Percentiles rank a stretch among this genome's conserved stretches.
Conservation (phyloP, 345 rosid genomes). For the Dimocarpus longan region DNA sequence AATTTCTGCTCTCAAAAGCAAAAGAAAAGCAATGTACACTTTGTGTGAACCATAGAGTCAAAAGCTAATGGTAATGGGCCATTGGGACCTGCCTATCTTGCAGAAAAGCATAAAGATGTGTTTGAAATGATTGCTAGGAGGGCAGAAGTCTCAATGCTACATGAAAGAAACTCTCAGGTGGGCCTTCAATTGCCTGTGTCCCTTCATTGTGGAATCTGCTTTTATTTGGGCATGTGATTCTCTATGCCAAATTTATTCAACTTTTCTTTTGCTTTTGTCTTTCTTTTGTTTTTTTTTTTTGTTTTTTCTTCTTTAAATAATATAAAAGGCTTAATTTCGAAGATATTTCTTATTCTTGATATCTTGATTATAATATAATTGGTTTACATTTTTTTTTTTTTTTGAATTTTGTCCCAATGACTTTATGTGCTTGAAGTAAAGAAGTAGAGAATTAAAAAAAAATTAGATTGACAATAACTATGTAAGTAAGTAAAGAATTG, state of each 20-base stretch:
- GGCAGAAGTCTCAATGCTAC: neutral
- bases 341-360: neutral
- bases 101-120: neutral
- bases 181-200: constrained; percentile 32
- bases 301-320: neutral
- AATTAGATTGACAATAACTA: too few relatives aligned
- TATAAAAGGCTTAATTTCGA: neutral
- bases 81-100: neutral
- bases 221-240: constrained; percentile 1
- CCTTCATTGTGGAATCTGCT: constrained; percentile 34
- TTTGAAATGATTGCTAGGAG: neutral
- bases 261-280: constrained; percentile 5
- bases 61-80: neutral
- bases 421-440: too few relatives aligned
- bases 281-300: too few relatives aligned
- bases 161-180: constrained; percentile 15
- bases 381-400: neutral
- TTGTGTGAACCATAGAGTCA: neutral
- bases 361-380: too few relatives aligned
- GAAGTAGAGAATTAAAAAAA: too few relatives aligned
- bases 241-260: neutral
- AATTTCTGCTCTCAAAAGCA: neutral
- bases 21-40: neutral
- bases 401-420: neutral
- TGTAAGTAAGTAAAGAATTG: too few relatives aligned